Percentiles rank a stretch among this genome's conserved stretches.
Evolutionary conservation across 192 early-diverging fungal genomes (phyloP).

Genomic region (Bifiguratus adelaidae): DNA sequence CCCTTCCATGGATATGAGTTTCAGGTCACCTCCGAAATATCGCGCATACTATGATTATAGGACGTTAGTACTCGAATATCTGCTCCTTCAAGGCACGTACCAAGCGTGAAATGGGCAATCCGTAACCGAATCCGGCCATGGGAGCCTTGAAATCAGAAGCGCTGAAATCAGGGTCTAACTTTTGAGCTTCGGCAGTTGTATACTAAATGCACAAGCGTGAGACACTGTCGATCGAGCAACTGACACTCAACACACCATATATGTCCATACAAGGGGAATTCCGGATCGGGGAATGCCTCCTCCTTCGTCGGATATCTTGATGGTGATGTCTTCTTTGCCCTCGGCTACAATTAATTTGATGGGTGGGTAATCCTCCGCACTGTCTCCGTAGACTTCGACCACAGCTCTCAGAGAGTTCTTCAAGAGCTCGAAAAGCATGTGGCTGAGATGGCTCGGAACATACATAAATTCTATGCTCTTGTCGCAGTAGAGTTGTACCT

Average conservation of each 20-base stretch:
- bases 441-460: slow-evolving; percentile 89
- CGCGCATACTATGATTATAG: slow-evolving; percentile 59
- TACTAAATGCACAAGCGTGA: slow-evolving; percentile 22
- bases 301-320: slow-evolving; percentile 95
- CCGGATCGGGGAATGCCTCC: slow-evolving; percentile 85
- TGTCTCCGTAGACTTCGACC: slow-evolving; percentile 81
- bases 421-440: slow-evolving; percentile 96
- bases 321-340: slow-evolving; percentile 88
- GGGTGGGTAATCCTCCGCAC: slow-evolving; percentile 79
- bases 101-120: slow-evolving; percentile 78
- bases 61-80: not conserved
- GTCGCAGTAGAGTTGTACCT: slow-evolving; percentile 64
- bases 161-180: slow-evolving; percentile 57
- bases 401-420: slow-evolving; percentile 95
- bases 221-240: not conserved
- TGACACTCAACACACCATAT: slow-evolving; percentile 45
- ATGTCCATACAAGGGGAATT: slow-evolving; percentile 89
- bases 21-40: slow-evolving; percentile 94
- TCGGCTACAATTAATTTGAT: slow-evolving; percentile 88
- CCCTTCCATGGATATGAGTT: slow-evolving; percentile 92
- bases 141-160: slow-evolving; percentile 73
- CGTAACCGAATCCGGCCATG: slow-evolving; percentile 88
- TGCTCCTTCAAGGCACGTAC: slow-evolving; percentile 11
- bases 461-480: slow-evolving; percentile 90
- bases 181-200: slow-evolving; percentile 63